A percentile compares a stretch with the other conserved stretches of the same genome.
These are phyloP conservation scores for Myxozyma vanderwaltii DNA, from an alignment of 805 yeast species.

Conservation along the genomic window DNA sequence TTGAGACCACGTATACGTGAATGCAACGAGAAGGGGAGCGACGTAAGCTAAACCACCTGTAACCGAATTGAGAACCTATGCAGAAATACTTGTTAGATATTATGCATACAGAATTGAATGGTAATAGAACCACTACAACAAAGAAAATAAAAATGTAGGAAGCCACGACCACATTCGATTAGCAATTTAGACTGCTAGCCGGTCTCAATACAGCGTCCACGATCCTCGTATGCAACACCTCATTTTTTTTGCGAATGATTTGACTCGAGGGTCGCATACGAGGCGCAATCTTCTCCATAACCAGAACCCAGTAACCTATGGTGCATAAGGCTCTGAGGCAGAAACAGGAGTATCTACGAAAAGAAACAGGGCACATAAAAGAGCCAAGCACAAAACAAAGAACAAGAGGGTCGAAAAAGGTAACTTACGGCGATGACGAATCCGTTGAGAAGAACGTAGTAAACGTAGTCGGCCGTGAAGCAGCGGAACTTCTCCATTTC, in stretches of 20 bases:
- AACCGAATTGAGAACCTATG: conserved; percentile 24
- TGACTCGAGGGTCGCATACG: conserved; percentile 19
- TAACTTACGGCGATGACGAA: conserved; percentile 30
- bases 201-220: conserved; percentile 34
- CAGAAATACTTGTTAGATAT: neutral
- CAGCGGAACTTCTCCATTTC: conserved; percentile 35
- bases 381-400: neutral
- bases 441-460: conserved; percentile 34
- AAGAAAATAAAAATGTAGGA: conserved; percentile 26
- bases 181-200: conserved; percentile 21
- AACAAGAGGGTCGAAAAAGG: neutral
- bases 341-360: conserved; percentile 40
- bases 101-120: neutral
- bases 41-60: conserved; percentile 36
- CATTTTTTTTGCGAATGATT: conserved; percentile 32
- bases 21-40: conserved; percentile 40
- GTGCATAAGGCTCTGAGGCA: conserved; percentile 40
- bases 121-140: neutral
- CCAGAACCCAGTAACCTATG: conserved; percentile 41
- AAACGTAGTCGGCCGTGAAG: conserved; percentile 34
- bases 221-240: conserved; percentile 25
- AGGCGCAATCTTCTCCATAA: conserved; percentile 42
- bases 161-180: conserved; percentile 34
- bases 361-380: no score
- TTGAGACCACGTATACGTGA: conserved; percentile 47